Percentiles rank a stretch among this genome's conserved stretches.
Evolutionary conservation across 129 eudicot species (phyloP).

Genomic region (Centaurea solstitialis): DNA sequence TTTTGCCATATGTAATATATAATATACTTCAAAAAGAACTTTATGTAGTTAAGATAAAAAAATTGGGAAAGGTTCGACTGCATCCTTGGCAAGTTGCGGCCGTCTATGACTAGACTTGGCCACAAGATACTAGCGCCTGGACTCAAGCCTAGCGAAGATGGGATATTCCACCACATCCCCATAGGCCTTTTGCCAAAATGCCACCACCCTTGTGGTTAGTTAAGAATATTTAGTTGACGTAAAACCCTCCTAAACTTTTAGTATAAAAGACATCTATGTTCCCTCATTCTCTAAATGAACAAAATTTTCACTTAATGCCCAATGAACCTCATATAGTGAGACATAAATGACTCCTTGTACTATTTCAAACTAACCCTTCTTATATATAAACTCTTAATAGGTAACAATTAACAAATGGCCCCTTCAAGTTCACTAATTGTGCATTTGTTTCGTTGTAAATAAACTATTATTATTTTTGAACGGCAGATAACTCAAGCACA

Average conservation of each 20-base stretch:
- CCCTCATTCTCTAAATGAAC: background rate
- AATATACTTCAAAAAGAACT: background rate
- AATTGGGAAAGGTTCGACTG: too few species aligned
- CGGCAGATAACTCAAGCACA: too few species aligned
- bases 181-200: too few species aligned
- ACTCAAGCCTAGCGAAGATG: too few species aligned
- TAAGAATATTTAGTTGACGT: background rate
- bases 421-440: background rate
- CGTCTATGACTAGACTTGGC: too few species aligned
- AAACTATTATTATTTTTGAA: too few species aligned
- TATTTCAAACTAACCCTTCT: background rate
- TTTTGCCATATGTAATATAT: background rate
- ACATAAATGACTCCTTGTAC: constrained; percentile 10
- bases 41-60: background rate
- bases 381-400: background rate
- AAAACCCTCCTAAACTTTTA: background rate
- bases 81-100: too few species aligned
- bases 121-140: too few species aligned
- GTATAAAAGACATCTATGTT: background rate
- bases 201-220: too few species aligned
- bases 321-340: constrained; percentile 1
- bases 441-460: background rate
- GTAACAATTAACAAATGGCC: background rate
- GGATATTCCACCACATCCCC: too few species aligned
- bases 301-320: background rate